Percentiles rank a stretch among this genome's conserved stretches.
phyloP scores from a whole-genome alignment of 2,329 filamentous ascomycete genomes.

The Lizonia empirigonia region DNA sequence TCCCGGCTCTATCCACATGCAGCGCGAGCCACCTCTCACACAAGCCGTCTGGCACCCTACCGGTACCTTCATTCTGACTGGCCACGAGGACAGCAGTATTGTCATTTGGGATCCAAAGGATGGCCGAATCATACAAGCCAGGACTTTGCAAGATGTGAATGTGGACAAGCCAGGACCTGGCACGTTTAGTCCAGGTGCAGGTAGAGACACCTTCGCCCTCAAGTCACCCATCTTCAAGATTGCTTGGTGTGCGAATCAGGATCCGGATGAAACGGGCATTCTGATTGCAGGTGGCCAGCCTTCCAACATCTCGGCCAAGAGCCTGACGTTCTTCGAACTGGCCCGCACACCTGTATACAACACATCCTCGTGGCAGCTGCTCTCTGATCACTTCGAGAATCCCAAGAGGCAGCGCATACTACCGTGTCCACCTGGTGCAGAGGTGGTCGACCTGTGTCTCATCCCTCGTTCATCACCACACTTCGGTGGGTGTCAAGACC shows the following conservation, averaged over 20 bases:
- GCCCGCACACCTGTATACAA: slow-evolving; percentile 88
- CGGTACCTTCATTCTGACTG: slow-evolving; percentile 84
- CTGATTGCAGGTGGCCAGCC: slow-evolving; percentile 82
- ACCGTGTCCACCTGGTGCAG: slow-evolving; percentile 75
- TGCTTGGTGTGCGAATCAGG: slow-evolving; percentile 91
- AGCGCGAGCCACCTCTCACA: slow-evolving; percentile 74
- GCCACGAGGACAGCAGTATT: slow-evolving; percentile 87
- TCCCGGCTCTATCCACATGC: slow-evolving; percentile 63
- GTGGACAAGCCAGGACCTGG: slow-evolving; percentile 69
- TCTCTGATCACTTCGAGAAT: slow-evolving; percentile 79
- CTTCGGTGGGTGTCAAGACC: slow-evolving; percentile 87
- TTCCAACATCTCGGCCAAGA: slow-evolving; percentile 70
- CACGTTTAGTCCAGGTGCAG: slow-evolving; percentile 49
- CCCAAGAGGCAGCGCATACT: slow-evolving; percentile 73
- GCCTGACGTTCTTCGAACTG: slow-evolving; percentile 86
- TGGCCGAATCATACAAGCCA: slow-evolving; percentile 79
- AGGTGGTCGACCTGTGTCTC: slow-evolving; percentile 79
- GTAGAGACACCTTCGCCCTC: slow-evolving; percentile 60
- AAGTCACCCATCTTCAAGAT: slow-evolving; percentile 79
- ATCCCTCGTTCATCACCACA: slow-evolving; percentile 84
- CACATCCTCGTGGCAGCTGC: slow-evolving; percentile 85
- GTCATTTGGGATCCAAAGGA: slow-evolving; percentile 96
- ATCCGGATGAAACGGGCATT: slow-evolving; percentile 90
- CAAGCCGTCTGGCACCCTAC: slow-evolving; percentile 95
- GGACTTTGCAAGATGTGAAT: slow-evolving; percentile 76